These are phyloP conservation scores for Cordyceps militaris DNA, from an alignment of 2,329 filamentous ascomycete species.

Conservation along the genomic window DNA sequence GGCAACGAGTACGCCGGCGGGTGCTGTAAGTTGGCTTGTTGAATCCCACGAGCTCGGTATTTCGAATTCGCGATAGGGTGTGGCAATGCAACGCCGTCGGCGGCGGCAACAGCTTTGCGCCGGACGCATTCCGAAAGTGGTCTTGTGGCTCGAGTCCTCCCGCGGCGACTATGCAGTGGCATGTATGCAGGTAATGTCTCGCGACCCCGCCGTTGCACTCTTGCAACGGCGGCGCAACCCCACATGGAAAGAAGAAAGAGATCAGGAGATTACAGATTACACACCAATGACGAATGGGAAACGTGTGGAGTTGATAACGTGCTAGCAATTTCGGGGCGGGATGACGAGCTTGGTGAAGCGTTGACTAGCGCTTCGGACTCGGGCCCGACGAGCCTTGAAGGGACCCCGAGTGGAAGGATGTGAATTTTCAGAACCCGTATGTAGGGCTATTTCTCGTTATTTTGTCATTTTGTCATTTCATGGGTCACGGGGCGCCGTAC, in stretches of 20 bases:
- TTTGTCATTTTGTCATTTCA: no score
- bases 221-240: no score
- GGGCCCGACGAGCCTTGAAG: background rate
- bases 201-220: no score
- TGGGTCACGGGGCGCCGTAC: no score
- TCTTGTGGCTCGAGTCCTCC: no score
- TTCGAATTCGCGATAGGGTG: background rate
- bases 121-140: no score
- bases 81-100: background rate
- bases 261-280: no score
- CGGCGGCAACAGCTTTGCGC: background rate
- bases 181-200: no score
- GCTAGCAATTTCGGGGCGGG: background rate
- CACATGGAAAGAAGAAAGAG: no score
- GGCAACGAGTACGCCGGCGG: constrained; percentile 1
- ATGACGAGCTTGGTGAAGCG: background rate
- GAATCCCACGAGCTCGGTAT: no score
- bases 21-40: background rate
- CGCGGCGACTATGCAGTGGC: no score
- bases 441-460: background rate
- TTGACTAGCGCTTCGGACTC: background rate
- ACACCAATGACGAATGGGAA: background rate
- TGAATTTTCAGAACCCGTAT: background rate
- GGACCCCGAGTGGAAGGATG: no score
- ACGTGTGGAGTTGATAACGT: background rate